Conservation (phyloP, 441 rosid species). For the Flueggea neowawraea region DNA sequence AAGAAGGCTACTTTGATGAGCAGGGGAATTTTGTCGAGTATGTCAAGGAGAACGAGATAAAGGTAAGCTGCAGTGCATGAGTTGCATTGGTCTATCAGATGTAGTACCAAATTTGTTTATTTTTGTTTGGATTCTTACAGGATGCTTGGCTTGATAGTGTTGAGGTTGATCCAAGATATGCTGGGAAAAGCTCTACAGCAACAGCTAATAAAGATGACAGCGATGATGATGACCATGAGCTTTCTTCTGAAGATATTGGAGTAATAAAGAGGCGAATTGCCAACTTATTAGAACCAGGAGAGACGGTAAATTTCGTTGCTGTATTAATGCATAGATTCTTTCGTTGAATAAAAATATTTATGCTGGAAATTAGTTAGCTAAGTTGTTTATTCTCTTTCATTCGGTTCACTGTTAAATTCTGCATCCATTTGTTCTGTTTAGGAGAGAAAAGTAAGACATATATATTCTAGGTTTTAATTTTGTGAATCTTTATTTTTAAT, state of each 20-base stretch:
- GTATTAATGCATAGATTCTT: not conserved
- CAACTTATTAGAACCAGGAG: slow-evolving; percentile 78
- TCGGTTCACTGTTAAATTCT: too few relatives aligned
- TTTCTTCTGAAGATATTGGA: slow-evolving; percentile 72
- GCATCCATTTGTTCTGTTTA: too few relatives aligned
- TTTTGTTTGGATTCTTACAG: slow-evolving; percentile 35
- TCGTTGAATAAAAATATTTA: not conserved
- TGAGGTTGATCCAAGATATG: slow-evolving; percentile 50
- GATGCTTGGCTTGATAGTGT: slow-evolving; percentile 98
- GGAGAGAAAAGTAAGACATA: too few relatives aligned
- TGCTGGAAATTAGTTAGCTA: too few relatives aligned
- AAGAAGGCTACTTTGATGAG: slow-evolving; percentile 96
- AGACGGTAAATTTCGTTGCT: slow-evolving; percentile 53
- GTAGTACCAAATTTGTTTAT: slow-evolving; percentile 3
- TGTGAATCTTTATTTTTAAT: too few relatives aligned
- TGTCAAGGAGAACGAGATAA: slow-evolving; percentile 63
- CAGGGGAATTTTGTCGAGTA: slow-evolving; percentile 92
- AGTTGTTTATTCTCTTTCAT: too few relatives aligned
- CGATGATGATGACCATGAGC: slow-evolving; percentile 41
- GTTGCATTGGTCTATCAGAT: slow-evolving; percentile 3
- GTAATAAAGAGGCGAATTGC: slow-evolving; percentile 80
- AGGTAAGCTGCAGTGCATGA: slow-evolving; percentile 36
- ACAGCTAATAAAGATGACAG: slow-evolving; percentile 27
- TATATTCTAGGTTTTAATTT: too few relatives aligned
- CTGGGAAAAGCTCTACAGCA: slow-evolving; percentile 32